Base-by-base conservation (phyloP, 352 stramenopile genomes). In the Phytophthora fragariae region DNA sequence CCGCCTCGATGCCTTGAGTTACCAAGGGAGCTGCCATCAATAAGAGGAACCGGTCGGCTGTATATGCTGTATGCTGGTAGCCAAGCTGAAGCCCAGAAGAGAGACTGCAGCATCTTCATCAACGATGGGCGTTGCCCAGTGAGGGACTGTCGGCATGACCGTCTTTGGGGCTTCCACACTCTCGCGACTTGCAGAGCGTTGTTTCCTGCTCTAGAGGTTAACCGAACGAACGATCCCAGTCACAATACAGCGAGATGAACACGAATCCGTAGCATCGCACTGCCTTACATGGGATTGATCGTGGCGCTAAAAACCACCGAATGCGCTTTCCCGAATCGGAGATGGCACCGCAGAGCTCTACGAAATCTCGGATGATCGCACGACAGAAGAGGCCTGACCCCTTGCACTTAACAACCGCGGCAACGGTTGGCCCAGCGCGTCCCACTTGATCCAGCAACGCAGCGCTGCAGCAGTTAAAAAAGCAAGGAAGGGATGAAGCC, bases 401-500 rank as follows among this genome's bases (percentile, higher is more conserved):
- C 44, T 59, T 59, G 46, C 64, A 65, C 54, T 53, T 58, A 70
- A 66, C 35, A 33, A 55, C 17, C 37, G 12, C 33, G 52, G 37
- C 21, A 39, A 49, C 33, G 15, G 47, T 49, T 33, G 21, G 27
- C 2, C 31, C 33, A 41, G 17, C 33, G 59, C 54, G 55, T 65
- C 56, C 41, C 44, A 65, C 56, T 57, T 63, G 63, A 56, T 12
- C 39, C 39, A 37, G 8, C 27, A 61, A 31, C 44, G 27, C 29
- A 24, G n/a, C 49, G 49, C 10, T 31, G 19, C 19, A 21, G 17
- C 17, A 21, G 15, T 21, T 50, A 24, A 50, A 50, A 24, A n/a
- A 21, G 7, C 44, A 9, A 50, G 17, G 44, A 46, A 21, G 17
- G 14, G 17, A 50, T 14, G 17, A 46, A 46, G 37, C 37, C 37